Evolutionary conservation across 2,329 filamentous ascomycete species (phyloP), one percentile per base, ranked within the genome.

Genomic region (Xylaria polymorpha): DNA sequence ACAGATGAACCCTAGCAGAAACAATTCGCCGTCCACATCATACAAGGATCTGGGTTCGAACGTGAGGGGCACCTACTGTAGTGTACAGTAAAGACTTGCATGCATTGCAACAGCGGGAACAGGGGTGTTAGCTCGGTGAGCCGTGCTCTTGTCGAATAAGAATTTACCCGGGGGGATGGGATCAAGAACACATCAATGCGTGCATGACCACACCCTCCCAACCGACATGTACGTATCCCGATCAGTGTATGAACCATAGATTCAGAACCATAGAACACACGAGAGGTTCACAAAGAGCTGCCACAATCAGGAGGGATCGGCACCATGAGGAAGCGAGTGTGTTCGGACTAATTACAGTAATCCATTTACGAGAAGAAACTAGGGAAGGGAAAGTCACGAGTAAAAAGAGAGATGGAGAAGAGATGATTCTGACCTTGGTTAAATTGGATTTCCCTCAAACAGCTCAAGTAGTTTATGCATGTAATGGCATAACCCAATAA

Each of bases 81-180:
- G n/a, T n/a, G n/a, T n/a, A n/a, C n/a, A n/a, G n/a, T n/a, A 9
- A 15, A 56, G 50, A 43, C 43, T 5, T 4, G 20, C 18, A 64
- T 68, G 66, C 66, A 64, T 10, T 67, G 61, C 25, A 60, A 68
- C 66, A 10, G 32, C 44, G 66, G 60, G 55, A 64, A 35, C 61
- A 46, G 32, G 60, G 66, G 55, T 64, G 50, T 1, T 1, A 14
- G 46, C 25, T 62, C 51, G 41, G 59, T 62, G 43, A 32, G 43
- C 58, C 18, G 43, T 25, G 32, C 29, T 41, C 53, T 44, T 32
- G 8, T 60, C 55, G 12, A 63, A 64, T 68, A 20, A 58, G 32
- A 22, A 63, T 67, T 67, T 64, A 64, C 44, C 65, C 60, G 15
- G n/a, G 37, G 37, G 60, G 60, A 25, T 20, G 60, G 53, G 59